Conservation (phyloP, 352 stramenopile species). For the Phytophthora brassicae region DNA sequence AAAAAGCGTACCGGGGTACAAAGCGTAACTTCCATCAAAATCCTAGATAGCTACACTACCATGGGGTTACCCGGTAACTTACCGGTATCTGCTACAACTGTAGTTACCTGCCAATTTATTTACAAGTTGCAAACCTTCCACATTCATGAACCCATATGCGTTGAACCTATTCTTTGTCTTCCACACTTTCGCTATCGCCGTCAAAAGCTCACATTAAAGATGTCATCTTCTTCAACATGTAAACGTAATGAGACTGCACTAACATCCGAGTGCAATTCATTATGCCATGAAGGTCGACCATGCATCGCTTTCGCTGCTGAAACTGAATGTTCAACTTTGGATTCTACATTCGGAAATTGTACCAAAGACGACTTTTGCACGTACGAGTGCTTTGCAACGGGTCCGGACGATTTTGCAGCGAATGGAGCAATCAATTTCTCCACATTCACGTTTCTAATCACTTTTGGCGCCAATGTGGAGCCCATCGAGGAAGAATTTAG, state of each 20-base stretch:
- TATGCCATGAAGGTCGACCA: slow-evolving; percentile 50
- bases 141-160: slow-evolving; percentile 25
- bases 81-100: too few relatives aligned
- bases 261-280: slow-evolving; percentile 44
- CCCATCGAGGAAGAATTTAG: slow-evolving; percentile 12
- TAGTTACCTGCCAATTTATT: background rate
- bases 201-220: background rate
- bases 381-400: slow-evolving; percentile 63
- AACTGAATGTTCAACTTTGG: slow-evolving; percentile 9
- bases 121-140: slow-evolving; percentile 7
- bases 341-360: slow-evolving; percentile 41
- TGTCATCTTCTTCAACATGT: slow-evolving; percentile 25
- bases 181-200: background rate
- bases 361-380: slow-evolving; percentile 39
- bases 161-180: slow-evolving; percentile 2
- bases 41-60: background rate
- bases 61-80: too few relatives aligned
- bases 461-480: slow-evolving; percentile 37
- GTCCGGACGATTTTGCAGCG: slow-evolving; percentile 44
- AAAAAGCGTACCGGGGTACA: background rate
- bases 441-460: slow-evolving; percentile 61
- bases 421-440: slow-evolving; percentile 57
- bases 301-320: slow-evolving; percentile 53
- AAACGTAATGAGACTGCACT: slow-evolving; percentile 43
- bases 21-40: background rate